Conservation (phyloP, 1,284 basidiomycete species). For the Cryptococcus sp. region DNA sequence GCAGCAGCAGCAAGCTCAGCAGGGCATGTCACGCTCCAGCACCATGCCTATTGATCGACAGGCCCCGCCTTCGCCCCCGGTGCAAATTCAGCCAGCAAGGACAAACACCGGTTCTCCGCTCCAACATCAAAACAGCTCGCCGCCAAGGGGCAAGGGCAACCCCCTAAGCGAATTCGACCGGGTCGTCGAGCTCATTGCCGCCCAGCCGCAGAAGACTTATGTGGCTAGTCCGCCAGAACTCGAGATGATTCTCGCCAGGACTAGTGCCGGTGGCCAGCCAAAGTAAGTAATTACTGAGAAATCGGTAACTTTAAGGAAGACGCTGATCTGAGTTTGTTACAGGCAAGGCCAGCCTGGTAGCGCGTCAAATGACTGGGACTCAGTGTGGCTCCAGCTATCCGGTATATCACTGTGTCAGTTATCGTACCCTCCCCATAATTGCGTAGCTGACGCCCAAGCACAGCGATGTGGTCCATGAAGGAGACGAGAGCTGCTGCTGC, state of each 20-base stretch:
- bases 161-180: constrained; percentile 30
- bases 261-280: constrained; percentile 51
- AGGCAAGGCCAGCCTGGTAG: constrained; percentile 76
- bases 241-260: constrained; percentile 53
- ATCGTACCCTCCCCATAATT: background rate
- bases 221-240: constrained; percentile 53
- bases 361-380: constrained; percentile 79
- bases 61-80: constrained; percentile 2
- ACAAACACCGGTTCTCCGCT: background rate
- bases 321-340: constrained; percentile 34
- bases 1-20: constrained; percentile 2
- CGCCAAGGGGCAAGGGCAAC: background rate
- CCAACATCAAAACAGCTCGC: background rate
- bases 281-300: constrained; percentile 35
- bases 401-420: constrained; percentile 79
- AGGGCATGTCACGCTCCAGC: constrained; percentile 20
- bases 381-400: constrained; percentile 91
- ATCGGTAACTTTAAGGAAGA: constrained; percentile 62
- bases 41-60: constrained; percentile 26
- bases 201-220: constrained; percentile 53
- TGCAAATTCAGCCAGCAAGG: background rate
- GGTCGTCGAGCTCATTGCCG: constrained; percentile 50
- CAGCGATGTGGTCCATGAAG: constrained; percentile 55
- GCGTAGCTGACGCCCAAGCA: background rate
- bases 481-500: constrained; percentile 51